Evolutionary conservation across 1,284 basidiomycete genomes (phyloP), one percentile per base, ranked within the genome.

Genomic region (Fomitiporia mediterranea): DNA sequence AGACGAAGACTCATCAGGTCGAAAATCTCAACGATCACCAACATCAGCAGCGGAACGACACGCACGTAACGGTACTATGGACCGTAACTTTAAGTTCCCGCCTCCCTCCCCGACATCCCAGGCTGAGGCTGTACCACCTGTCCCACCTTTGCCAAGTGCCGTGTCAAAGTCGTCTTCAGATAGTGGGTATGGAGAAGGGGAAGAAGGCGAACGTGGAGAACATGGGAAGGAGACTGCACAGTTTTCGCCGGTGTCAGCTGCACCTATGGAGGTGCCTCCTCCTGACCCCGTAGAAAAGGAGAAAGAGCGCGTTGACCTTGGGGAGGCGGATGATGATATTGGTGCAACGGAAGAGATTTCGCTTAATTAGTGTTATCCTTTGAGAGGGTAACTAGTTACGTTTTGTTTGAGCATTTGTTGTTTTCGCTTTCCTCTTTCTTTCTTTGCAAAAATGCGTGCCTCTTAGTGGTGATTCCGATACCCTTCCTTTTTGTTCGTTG

Each of bases 241-340:
- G 40, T 65, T 74, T 27, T 62, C 65, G 1, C 56, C 64, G 0
- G 65, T 82, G 3, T 77, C 80, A 21, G 82, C 72, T 53, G 83
- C 55, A 2, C 53, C 60, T 9, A 61, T 87, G 19, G 87, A 90
- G 65, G 83, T 89, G 7, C 86, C 85, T 2, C 82, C 87, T 0
- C 88, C 86, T 1, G 86, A 87, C 23, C 84, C 84, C 0, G 76
- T 88, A 15, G 84, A 87, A 65, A 89, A 90, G 70, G 86, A 89
- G 68, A 73, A 75, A 58, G 69, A 69, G 56, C 66, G 66, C 11
- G 65, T 73, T 37, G 81, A 82, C 28, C 78, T 81, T 11, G 77
- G 68, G 0, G 84, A 84, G 43, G 83, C 83, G 48, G 87, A 89
- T 27, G 77, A 67, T 30, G 66, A 67, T 23, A 65, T 89, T 40